Evolutionary conservation across 2,329 filamentous ascomycete species (phyloP), one percentile per base, ranked within the genome.

Genomic region (Botrytis porri): DNA sequence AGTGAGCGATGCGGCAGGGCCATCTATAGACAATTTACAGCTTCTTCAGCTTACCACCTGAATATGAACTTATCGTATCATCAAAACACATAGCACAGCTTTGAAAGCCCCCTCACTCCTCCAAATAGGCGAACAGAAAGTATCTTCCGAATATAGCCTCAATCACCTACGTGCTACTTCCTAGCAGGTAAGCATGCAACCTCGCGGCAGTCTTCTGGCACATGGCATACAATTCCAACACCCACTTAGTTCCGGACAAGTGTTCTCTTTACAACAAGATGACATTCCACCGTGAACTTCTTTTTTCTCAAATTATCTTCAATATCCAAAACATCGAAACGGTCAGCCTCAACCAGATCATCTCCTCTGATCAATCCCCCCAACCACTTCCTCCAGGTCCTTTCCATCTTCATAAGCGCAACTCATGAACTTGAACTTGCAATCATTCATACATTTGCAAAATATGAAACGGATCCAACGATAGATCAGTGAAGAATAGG

Each of bases 351-450:
- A 64, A n/a, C 32, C 60, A 71, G 43, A 35, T 64, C 20, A 54
- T 64, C 69, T 39, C 25, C 10, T 71, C 60, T 14, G 57, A 71
- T 4, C 60, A 51, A 63, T n/a, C 69, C 16, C 60, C 64, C 16
- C 45, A 32, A 25, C 32, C 6, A 8, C 43, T 57, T n/a, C 69
- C 69, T 54, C 20, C 35, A 32, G 60, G 25, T 20, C 60, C 57
- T 57, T 6, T 54, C 60, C 9, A 25, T 64, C 9, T 64, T 64
- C 18, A 60, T 63, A 32, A 45, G 45, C 45, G 22, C 37, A 43
- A 29, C 25, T 41, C 69, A 71, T 64, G 43, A 43, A 3, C 57
- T 64, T 41, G 69, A 71, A 29, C 43, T 48, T 7, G 25, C 35
- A 3, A 71, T 35, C 18, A 41, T 57, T n/a, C 35, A 59, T 20